phyloP scores from a whole-genome alignment of 371 early-diverging fungal genomes.

The Blakeslea trispora region DNA sequence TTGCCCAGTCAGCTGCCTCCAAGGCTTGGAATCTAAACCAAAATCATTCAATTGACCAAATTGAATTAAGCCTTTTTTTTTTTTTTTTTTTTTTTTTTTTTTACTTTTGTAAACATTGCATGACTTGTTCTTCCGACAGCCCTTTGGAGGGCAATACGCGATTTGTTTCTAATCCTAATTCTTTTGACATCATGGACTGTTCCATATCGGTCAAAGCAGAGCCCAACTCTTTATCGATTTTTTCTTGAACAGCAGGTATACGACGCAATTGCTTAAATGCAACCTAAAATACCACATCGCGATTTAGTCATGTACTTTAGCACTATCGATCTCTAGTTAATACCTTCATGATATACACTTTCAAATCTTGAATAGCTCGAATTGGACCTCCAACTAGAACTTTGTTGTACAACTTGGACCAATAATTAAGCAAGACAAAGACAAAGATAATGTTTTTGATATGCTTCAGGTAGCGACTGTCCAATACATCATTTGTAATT shows the following conservation, averaged over 20 bases:
- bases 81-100: conserved; percentile 2
- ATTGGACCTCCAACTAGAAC: conserved; percentile 59
- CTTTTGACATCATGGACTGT: conserved; percentile 65
- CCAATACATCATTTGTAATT: conserved; percentile 14
- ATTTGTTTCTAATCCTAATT: conserved; percentile 66
- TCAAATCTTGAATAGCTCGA: conserved; percentile 53
- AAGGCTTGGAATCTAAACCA: conserved; percentile 39
- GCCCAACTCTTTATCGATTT: conserved; percentile 62
- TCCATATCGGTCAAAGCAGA: conserved; percentile 77
- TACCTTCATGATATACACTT: conserved; percentile 47
- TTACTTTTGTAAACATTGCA: conserved; percentile 60
- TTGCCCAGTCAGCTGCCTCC: conserved; percentile 76
- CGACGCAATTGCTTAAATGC: conserved; percentile 60
- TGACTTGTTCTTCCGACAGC: conserved; percentile 60
- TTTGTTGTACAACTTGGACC: conserved; percentile 53
- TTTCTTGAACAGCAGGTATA: conserved; percentile 57
- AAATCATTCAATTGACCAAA: background rate
- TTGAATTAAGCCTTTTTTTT: too few species aligned
- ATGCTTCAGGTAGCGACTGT: conserved; percentile 17
- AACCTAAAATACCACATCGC: conserved; percentile 40
- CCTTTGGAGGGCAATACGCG: conserved; percentile 66
- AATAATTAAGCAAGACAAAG: conserved; percentile 55
- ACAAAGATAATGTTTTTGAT: conserved; percentile 65
- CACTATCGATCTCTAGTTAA: too few species aligned
- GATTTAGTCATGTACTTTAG: too few species aligned